phyloP scores from a whole-genome alignment of 176 grass and related monocot species.

The Carex cristatella region DNA sequence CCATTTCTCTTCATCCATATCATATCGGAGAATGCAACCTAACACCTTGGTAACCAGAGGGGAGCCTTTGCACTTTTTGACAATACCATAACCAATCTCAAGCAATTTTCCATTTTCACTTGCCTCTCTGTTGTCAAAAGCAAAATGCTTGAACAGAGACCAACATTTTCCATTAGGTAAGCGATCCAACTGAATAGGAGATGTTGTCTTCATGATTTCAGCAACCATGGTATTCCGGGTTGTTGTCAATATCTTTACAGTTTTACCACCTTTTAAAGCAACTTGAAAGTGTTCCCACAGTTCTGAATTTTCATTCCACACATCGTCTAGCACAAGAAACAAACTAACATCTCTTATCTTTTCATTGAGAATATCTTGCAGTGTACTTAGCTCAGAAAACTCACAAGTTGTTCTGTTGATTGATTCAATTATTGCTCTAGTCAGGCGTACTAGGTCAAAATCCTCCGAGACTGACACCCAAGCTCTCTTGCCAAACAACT shows the following conservation, averaged over 20 bases:
- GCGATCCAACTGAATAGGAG: background rate
- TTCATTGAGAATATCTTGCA: background rate
- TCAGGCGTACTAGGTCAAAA: background rate
- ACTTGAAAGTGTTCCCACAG: constrained; percentile 16
- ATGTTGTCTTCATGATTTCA: constrained; percentile 5
- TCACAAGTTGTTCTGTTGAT: background rate
- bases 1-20: too few relatives aligned
- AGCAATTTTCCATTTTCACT: background rate
- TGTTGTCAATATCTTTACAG: constrained; percentile 24
- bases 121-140: background rate
- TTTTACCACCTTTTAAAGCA: background rate
- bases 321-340: constrained; percentile 34
- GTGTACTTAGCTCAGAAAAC: background rate
- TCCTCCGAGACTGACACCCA: constrained; percentile 35
- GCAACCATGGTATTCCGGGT: constrained; percentile 15
- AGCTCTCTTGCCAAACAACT: background rate
- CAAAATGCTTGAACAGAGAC: constrained; percentile 6
- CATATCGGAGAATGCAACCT: too few relatives aligned
- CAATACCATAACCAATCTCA: constrained; percentile 20
- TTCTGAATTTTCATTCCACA: constrained; percentile 29
- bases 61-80: constrained; percentile 17
- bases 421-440: background rate
- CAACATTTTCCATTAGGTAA: constrained; percentile 3
- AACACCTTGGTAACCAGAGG: constrained; percentile 6
- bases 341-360: background rate